These are phyloP conservation scores for Paracoccidioides lutzii DNA, from an alignment of 2,329 filamentous ascomycete species.

Conservation along the genomic window DNA sequence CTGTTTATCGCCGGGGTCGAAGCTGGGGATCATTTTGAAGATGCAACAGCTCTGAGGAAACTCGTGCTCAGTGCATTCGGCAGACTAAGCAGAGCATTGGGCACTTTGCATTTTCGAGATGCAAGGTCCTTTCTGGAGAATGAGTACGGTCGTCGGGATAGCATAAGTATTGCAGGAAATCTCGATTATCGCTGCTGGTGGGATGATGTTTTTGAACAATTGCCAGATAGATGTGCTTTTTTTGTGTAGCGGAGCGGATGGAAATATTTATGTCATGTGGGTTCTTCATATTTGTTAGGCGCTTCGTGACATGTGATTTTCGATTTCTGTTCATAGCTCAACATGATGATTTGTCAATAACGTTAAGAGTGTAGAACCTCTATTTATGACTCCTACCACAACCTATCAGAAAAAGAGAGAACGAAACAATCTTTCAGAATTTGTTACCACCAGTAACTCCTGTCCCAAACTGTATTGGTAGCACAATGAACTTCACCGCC, in stretches of 20 bases:
- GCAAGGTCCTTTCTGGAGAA: conserved; percentile 4
- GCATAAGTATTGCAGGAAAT: neutral
- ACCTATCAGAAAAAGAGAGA: neutral
- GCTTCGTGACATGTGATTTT: neutral
- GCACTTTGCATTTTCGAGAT: conserved; percentile 8
- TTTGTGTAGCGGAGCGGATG: conserved; percentile 1
- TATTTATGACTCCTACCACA: neutral
- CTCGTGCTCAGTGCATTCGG: conserved; percentile 3
- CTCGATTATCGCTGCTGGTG: conserved; percentile 5
- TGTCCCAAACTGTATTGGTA: conserved; percentile 11
- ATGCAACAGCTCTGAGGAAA: neutral
- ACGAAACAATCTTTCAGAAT: neutral
- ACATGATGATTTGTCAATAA: neutral
- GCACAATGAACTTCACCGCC: conserved; percentile 16
- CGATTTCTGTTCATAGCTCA: neutral
- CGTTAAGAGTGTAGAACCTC: neutral
- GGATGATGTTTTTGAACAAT: conserved; percentile 8
- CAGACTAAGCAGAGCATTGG: conserved; percentile 6
- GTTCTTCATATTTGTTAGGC: neutral
- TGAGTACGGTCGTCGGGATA: conserved; percentile 3
- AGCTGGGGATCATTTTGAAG: conserved; percentile 6
- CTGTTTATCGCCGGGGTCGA: conserved; percentile 11
- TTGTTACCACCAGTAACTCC: conserved; percentile 6
- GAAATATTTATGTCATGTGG: neutral
- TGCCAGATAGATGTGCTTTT: conserved; percentile 5